Evolutionary conservation across 768 basidiomycete species (phyloP), one percentile per base, ranked within the genome.

Genomic region (Boletus sp.): DNA sequence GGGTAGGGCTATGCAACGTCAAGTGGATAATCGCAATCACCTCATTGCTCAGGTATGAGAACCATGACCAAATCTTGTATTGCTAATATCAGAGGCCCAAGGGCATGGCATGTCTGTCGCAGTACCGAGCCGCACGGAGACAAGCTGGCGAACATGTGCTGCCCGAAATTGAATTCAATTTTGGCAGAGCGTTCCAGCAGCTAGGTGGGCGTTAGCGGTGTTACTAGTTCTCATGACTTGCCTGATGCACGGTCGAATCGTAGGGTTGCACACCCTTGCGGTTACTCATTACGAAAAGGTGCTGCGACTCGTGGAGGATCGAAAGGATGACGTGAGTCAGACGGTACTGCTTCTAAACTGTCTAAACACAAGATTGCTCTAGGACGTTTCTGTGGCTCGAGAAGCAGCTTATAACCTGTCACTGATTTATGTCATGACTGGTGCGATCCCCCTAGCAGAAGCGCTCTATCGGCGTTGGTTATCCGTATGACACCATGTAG

Each of bases 1-100:
- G 43, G 93, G 93, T 11, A 80, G 96, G 35, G 88, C 93, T 0
- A 92, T 93, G 87, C 91, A 95, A 59, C 81, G 95, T 19, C 95
- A 98, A 68, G 85, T 88, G 14, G 96, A 98, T 72, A 98, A 99
- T 67, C 75, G 94, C 38, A 90, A 97, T 64, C 90, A 96, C 68
- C 79, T 93, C 54, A 80, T 98, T 35, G 35, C 47, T 38, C 37
- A 38, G 37, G 47, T 49, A 49, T 19, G 35, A 17, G 3, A 29
- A 11, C 17, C 14, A 10, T 6, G n/a, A 15, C 14, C 13, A 9
- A 27, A 29, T 19, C 37, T 7, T 29, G 25, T 11, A 6, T 7
- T 14, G 13, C 50, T 62, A 23, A 52, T 10, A 39, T 33, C 6
- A 43, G 5, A 4, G 30, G n/a, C n/a, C 13, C 10, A 59, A 93